Base-by-base conservation (phyloP, 257 asterid genomes). In the Nicotiana paniculata region DNA sequence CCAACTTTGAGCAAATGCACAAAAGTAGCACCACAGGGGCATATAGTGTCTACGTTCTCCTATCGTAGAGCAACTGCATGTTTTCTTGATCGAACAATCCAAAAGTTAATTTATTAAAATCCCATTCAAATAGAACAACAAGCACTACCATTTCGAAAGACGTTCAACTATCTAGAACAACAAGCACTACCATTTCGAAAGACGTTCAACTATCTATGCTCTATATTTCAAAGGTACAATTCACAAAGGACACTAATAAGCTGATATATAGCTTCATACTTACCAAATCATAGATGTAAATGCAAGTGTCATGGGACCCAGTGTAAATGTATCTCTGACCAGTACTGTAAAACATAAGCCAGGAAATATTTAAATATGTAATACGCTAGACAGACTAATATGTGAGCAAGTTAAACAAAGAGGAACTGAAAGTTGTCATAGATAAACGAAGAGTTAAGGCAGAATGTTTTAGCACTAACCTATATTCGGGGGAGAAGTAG, bases 261-360 rank as follows among this genome's bases (percentile, higher is more conserved):
- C 55, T 43, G 26, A 57, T 17, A 28, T 76, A 35, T 77, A 59
- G 62, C 39, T 79, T 69, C 54, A 79, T n/a, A 79, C 95, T 13
- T 92, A 95, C 97, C 98, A 95, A 80, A 88, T 95, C 98, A 77
- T 95, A 95, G 63, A 95, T 84, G 54, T 95, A 91, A 79, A 93
- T 81, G 87, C 88, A 90, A 5, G 92, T 85, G 82, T 95, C 98
- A 74, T 90, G 91, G 28, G 98, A 95, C 43, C 98, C 98, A 4
- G 98, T 95, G 90, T 95, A 95, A 86, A 95, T 92, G 82, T 92
- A 93, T 85, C 91, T 93, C 88, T 91, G 98, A n/a, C 97, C 98
- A 1, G 98, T 93, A 91, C 98, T 95, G 95, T 88, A 76, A 87
- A 80, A 16, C 18, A 79, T 48, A 66, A 79, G 33, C 33, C 53